These are phyloP conservation scores for Cryphonectria parasitica DNA, from an alignment of 2,329 filamentous ascomycete species.

Conservation along the genomic window DNA sequence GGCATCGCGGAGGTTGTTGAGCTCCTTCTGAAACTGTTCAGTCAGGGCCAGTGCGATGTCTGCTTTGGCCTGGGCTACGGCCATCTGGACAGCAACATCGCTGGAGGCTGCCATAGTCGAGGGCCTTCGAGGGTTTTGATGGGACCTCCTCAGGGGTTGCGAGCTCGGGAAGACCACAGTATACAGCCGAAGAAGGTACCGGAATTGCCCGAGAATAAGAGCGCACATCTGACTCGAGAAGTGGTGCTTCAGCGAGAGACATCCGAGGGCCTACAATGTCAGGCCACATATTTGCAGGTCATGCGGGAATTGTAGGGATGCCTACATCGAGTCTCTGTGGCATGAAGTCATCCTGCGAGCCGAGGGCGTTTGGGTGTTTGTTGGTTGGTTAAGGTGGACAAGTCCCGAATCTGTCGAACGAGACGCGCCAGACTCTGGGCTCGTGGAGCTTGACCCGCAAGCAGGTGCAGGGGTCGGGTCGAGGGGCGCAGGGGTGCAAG, in stretches of 20 bases:
- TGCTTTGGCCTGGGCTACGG: slow-evolving; percentile 25
- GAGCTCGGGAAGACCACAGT: background rate
- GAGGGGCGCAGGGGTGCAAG: background rate
- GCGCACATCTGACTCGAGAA: slow-evolving; percentile 8
- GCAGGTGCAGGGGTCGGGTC: background rate
- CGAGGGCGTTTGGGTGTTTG: background rate
- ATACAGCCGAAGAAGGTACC: background rate
- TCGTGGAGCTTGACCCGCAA: slow-evolving; percentile 6
- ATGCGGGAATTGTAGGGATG: slow-evolving; percentile 19
- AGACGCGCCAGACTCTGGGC: slow-evolving; percentile 6
- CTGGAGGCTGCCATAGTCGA: slow-evolving; percentile 11
- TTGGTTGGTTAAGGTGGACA: background rate
- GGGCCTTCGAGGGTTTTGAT: background rate
- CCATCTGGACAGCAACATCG: slow-evolving; percentile 10
- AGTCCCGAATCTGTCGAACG: slow-evolving; percentile 6
- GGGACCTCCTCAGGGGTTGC: slow-evolving; percentile 7
- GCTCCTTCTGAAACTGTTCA: slow-evolving; percentile 27
- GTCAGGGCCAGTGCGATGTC: slow-evolving; percentile 26
- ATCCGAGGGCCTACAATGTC: slow-evolving; percentile 13
- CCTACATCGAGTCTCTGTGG: background rate
- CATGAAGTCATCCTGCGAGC: slow-evolving; percentile 14
- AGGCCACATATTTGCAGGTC: slow-evolving; percentile 15
- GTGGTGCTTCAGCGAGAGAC: background rate
- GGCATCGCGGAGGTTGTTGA: slow-evolving; percentile 27
- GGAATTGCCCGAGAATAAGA: slow-evolving; percentile 14